These are phyloP conservation scores for Ceratonia siliqua DNA, from an alignment of 306 rosid species.

Conservation along the genomic window DNA sequence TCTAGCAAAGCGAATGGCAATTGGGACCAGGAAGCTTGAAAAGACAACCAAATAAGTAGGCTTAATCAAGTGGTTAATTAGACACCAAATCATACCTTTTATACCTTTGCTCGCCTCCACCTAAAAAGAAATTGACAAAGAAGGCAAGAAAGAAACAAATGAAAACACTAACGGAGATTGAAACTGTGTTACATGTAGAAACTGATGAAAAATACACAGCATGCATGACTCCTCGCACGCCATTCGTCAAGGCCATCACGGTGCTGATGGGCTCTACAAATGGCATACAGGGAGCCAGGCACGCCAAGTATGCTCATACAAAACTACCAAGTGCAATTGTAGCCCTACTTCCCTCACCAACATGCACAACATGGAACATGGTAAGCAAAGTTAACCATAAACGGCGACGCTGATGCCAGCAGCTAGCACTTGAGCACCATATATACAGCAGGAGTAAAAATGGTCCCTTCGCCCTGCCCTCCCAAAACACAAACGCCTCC, in stretches of 20 bases:
- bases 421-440: conserved; percentile 17
- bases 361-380: conserved; percentile 9
- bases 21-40: neutral
- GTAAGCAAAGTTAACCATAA: conserved; percentile 9
- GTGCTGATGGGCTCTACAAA: conserved; percentile 71
- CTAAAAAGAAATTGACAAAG: neutral
- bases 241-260: conserved; percentile 85
- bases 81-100: neutral
- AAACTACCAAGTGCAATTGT: conserved; percentile 5
- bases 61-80: conserved; percentile 19
- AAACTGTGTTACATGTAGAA: neutral
- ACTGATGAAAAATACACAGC: conserved; percentile 23
- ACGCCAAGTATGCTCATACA: conserved; percentile 31
- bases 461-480: neutral
- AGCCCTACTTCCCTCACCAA: neutral
- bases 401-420: neutral
- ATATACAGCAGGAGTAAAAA: conserved; percentile 16
- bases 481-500: conserved; percentile 21
- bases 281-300: conserved; percentile 99
- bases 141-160: neutral
- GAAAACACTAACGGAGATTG: conserved; percentile 6
- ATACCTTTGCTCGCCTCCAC: neutral
- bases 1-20: conserved; percentile 16
- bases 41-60: neutral
- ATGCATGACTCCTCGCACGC: conserved; percentile 99